Percentiles rank a stretch among this genome's conserved stretches.
These are phyloP conservation scores for Trifolium repens DNA, from an alignment of 306 rosid genomes.

Conservation along the genomic window DNA sequence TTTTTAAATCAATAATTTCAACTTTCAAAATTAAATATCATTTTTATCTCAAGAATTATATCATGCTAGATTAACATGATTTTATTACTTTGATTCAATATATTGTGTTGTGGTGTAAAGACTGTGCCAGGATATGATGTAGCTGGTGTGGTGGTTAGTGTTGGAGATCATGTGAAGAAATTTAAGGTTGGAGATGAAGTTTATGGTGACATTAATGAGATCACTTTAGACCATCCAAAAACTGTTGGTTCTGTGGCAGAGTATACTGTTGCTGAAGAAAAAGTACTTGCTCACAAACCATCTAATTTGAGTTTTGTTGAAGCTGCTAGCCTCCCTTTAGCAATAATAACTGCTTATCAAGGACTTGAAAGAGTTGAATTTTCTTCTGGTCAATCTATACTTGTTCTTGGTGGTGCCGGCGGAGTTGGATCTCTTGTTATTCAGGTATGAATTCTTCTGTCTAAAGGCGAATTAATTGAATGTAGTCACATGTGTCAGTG, in stretches of 20 bases:
- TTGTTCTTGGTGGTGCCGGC: slow-evolving; percentile 76
- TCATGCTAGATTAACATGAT: neutral
- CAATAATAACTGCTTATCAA: slow-evolving; percentile 64
- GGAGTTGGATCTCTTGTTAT: slow-evolving; percentile 65
- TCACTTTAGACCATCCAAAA: slow-evolving; percentile 42
- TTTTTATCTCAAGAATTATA: too few relatives aligned
- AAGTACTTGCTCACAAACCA: slow-evolving; percentile 60
- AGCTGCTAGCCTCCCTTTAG: slow-evolving; percentile 75
- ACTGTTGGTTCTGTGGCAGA: slow-evolving; percentile 58
- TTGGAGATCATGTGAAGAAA: slow-evolving; percentile 59
- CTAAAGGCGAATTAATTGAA: neutral
- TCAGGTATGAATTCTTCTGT: slow-evolving; percentile 48
- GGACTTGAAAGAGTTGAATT: slow-evolving; percentile 53
- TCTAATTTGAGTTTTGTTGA: slow-evolving; percentile 62
- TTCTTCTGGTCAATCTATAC: slow-evolving; percentile 58
- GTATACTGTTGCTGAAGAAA: slow-evolving; percentile 66
- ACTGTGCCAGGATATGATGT: slow-evolving; percentile 61
- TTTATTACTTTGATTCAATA: too few relatives aligned
- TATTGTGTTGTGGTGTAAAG: slow-evolving; percentile 32
- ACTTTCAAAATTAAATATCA: too few relatives aligned
- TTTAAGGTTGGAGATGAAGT: slow-evolving; percentile 74
- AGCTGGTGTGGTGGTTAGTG: slow-evolving; percentile 68
- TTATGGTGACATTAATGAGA: slow-evolving; percentile 61
- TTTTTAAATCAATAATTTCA: too few relatives aligned
- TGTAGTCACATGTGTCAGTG: too few relatives aligned